These are phyloP conservation scores for Fusarium sp. DNA, from an alignment of 2,329 filamentous ascomycete genomes.

Conservation along the genomic window DNA sequence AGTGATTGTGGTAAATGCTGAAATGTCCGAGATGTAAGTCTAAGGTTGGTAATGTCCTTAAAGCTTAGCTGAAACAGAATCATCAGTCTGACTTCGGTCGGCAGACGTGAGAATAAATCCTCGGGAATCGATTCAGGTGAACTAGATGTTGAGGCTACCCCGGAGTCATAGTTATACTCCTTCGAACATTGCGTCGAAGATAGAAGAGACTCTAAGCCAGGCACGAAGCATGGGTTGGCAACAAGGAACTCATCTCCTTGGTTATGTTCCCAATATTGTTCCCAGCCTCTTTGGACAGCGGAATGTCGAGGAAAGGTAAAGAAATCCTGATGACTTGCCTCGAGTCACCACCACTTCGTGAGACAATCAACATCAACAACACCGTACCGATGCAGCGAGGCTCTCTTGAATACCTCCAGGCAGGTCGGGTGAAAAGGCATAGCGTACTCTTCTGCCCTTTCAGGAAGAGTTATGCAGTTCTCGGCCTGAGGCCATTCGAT, in stretches of 20 bases:
- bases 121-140: accelerated
- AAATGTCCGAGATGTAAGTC: slow-evolving; percentile 31
- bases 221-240: slow-evolving; percentile 44
- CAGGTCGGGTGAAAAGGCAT: slow-evolving; percentile 52
- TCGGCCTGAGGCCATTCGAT: not conserved
- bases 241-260: slow-evolving; percentile 34
- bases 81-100: slow-evolving; percentile 26
- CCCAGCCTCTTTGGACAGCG: not conserved
- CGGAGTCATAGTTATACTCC: not conserved
- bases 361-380: slow-evolving; percentile 41
- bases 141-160: accelerated
- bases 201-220: slow-evolving; percentile 17
- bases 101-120: slow-evolving; percentile 24
- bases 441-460: not conserved
- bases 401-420: slow-evolving; percentile 51
- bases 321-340: slow-evolving; percentile 1
- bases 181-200: not conserved
- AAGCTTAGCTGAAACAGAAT: slow-evolving; percentile 24
- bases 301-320: slow-evolving; percentile 17
- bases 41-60: slow-evolving; percentile 30
- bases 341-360: slow-evolving; percentile 28
- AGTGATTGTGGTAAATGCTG: slow-evolving; percentile 19
- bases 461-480: slow-evolving; percentile 5
- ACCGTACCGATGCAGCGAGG: slow-evolving; percentile 28
- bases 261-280: slow-evolving; percentile 34